Percentiles rank a stretch among this genome's conserved stretches.
Evolutionary conservation across 2,329 filamentous ascomycete genomes (phyloP).

Genomic region (Tetracladium maxilliforme): DNA sequence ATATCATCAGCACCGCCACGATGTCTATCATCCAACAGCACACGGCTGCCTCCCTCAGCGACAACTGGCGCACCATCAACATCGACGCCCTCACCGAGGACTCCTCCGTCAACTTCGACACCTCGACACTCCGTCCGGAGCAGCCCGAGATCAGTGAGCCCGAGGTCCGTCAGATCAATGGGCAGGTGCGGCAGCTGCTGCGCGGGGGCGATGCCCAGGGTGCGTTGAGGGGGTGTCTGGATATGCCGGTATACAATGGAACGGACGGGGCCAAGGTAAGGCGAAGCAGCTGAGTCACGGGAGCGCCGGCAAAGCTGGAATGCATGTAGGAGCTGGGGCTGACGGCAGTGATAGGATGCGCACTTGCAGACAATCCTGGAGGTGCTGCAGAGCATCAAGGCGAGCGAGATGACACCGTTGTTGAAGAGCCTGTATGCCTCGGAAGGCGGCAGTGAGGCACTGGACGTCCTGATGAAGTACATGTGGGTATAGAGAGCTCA

Average conservation of each 20-base stretch:
- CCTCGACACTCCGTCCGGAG: conserved; percentile 65
- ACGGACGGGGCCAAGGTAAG: conserved; percentile 41
- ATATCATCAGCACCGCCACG: conserved; percentile 2
- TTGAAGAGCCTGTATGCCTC: conserved; percentile 67
- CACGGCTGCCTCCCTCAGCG: conserved; percentile 41
- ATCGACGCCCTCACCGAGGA: conserved; percentile 85
- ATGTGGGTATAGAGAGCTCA: conserved; percentile 42
- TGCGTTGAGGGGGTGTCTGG: conserved; percentile 68
- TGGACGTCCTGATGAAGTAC: conserved; percentile 97
- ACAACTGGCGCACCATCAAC: conserved; percentile 79
- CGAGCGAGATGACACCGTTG: conserved; percentile 86
- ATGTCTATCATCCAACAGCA: conserved; percentile 59
- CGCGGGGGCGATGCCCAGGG: conserved; percentile 79
- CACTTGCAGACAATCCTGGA: conserved; percentile 83
- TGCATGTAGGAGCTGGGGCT: not conserved
- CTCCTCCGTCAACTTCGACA: conserved; percentile 82
- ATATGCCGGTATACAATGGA: conserved; percentile 66
- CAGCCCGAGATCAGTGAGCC: conserved; percentile 59
- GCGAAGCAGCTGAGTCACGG: conserved; percentile 1
- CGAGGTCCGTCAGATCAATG: conserved; percentile 63
- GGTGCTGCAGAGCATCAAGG: conserved; percentile 90
- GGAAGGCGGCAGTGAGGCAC: conserved; percentile 66
- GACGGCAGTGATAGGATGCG: conserved; percentile 43
- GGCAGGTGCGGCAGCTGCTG: conserved; percentile 77
- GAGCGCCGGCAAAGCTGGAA: conserved; percentile 1